A percentile compares a stretch with the other conserved stretches of the same genome.
Conservation (phyloP, 106 monocot genomes). For the Acorus calamus region DNA sequence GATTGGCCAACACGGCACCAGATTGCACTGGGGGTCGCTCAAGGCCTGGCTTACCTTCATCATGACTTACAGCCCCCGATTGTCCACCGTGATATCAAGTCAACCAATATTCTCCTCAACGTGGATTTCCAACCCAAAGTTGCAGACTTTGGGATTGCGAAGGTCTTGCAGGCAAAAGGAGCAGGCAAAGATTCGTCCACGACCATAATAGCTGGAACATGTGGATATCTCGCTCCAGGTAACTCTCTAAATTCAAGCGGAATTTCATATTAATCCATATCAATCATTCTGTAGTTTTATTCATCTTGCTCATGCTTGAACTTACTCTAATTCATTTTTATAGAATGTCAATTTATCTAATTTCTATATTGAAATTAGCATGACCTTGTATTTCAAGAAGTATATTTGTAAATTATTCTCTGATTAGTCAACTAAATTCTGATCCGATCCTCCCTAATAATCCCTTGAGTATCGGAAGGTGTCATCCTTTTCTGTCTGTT, state of each 20-base stretch:
- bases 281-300: too few species aligned
- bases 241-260: not conserved
- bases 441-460: too few species aligned
- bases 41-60: conserved; percentile 84
- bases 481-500: not conserved
- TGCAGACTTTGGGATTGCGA: conserved; percentile 91
- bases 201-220: conserved; percentile 74
- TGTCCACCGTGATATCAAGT: conserved; percentile 87
- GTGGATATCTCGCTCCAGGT: conserved; percentile 95
- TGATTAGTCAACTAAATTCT: too few species aligned
- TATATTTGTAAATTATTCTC: too few species aligned
- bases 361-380: too few species aligned
- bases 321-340: too few species aligned
- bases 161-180: conserved; percentile 65
- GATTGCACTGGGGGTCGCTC: conserved; percentile 72
- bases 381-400: too few species aligned
- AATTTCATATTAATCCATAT: too few species aligned
- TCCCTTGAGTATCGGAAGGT: too few species aligned
- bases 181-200: conserved; percentile 31
- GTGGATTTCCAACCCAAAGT: conserved; percentile 85
- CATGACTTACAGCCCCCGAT: conserved; percentile 83
- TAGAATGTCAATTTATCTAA: too few species aligned
- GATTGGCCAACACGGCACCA: conserved; percentile 72
- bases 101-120: conserved; percentile 84
- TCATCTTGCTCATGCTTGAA: too few species aligned